Conservation (phyloP, 176 grass and related monocot species). For the Oryza nivara region DNA sequence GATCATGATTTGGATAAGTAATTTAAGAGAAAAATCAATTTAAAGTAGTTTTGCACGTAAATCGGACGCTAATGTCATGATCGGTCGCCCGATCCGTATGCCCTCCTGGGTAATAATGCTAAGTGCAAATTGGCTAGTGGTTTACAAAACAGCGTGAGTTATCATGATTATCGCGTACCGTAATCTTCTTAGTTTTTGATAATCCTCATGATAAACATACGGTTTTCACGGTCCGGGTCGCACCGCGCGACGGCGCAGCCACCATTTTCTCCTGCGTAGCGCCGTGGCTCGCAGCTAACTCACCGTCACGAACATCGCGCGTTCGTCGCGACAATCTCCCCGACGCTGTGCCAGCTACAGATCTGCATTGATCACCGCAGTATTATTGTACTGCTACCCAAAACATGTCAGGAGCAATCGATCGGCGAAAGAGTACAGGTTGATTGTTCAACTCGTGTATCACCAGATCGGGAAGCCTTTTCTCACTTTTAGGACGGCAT, state of each 20-base stretch:
- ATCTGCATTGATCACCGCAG: neutral
- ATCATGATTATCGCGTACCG: too few species aligned
- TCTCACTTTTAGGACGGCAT: neutral
- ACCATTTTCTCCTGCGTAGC: neutral
- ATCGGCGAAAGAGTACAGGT: neutral
- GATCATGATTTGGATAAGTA: too few species aligned
- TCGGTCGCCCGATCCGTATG: too few species aligned
- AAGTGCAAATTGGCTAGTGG: too few species aligned
- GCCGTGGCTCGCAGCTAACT: neutral
- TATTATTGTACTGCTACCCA: neutral
- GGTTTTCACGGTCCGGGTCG: neutral
- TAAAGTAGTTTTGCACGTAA: too few species aligned
- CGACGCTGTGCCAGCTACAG: neutral
- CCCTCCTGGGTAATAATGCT: too few species aligned
- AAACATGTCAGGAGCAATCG: neutral
- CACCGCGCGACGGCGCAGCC: neutral
- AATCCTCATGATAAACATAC: too few species aligned
- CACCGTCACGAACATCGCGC: neutral
- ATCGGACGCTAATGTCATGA: too few species aligned
- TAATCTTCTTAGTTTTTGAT: too few species aligned
- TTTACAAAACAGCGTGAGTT: too few species aligned
- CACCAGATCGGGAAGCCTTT: neutral
- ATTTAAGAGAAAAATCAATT: too few species aligned
- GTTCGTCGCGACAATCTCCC: neutral
- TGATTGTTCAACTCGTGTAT: neutral